phyloP scores from a whole-genome alignment of 2,329 filamentous ascomycete genomes.

The Grosmannia huntii region DNA sequence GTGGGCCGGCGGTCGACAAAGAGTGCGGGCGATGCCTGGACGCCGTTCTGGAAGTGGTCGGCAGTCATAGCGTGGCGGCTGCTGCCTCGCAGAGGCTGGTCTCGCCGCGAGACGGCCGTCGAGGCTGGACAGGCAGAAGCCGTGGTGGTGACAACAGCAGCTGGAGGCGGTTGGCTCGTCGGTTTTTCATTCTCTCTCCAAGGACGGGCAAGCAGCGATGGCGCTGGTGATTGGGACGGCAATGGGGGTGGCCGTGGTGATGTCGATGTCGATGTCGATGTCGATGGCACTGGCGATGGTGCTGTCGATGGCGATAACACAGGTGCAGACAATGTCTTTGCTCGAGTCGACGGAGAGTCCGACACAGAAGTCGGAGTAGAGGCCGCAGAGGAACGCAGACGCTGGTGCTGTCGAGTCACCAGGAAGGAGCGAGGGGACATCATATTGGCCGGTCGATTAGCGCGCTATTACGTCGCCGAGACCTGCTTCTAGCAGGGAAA shows the following conservation, averaged over 20 bases:
- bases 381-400: slow-evolving; percentile 5
- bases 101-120: background rate
- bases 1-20: slow-evolving; percentile 17
- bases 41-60: background rate
- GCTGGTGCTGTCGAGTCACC: slow-evolving; percentile 20
- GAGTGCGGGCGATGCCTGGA: background rate
- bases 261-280: background rate
- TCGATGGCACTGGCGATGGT: too few relatives aligned
- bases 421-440: slow-evolving; percentile 27
- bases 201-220: slow-evolving; percentile 7
- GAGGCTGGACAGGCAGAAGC: background rate
- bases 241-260: background rate
- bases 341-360: background rate
- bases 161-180: background rate
- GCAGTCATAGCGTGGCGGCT: background rate
- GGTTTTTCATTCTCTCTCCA: slow-evolving; percentile 18
- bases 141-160: background rate
- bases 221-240: background rate
- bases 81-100: background rate
- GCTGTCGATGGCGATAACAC: too few relatives aligned
- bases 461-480: background rate
- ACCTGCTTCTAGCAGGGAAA: background rate
- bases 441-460: slow-evolving; percentile 13
- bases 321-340: too few relatives aligned
- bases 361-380: background rate